Evolutionary conservation across 75 land plant species (phyloP).

Genomic region (Adiantum capillusveneris): DNA sequence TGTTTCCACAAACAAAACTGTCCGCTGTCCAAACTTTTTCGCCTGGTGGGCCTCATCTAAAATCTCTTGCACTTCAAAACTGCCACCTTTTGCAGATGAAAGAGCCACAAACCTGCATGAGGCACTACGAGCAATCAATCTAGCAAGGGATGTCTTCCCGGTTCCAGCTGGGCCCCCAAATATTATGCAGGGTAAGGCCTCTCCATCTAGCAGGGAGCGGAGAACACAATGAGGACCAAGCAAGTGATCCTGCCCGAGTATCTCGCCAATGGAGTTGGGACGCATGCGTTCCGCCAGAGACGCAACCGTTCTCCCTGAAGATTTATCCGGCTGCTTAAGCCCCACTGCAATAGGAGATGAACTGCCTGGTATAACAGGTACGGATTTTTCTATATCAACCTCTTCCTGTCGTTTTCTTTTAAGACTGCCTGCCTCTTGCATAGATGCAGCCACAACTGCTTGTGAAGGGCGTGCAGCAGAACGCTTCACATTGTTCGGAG

Average conservation of each 20-base stretch:
- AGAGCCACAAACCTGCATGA: conserved; percentile 48
- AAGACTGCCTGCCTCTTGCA: neutral
- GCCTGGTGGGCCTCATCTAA: conserved; percentile 53
- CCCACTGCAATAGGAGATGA: neutral
- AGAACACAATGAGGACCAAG: conserved; percentile 39
- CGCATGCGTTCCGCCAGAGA: conserved; percentile 73
- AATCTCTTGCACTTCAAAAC: conserved; percentile 64
- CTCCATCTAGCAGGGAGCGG: conserved; percentile 26
- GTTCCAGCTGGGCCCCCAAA: conserved; percentile 70
- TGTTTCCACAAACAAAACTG: conserved; percentile 82
- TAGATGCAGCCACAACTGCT: neutral
- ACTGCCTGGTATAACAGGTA: neutral
- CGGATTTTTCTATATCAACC: neutral
- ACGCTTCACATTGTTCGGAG: conserved; percentile 5
- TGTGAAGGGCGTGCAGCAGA: neutral
- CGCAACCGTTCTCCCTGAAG: neutral
- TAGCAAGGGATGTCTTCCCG: conserved; percentile 53
- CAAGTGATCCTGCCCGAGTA: conserved; percentile 82
- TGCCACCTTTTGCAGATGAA: conserved; percentile 48
- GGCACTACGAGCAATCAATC: conserved; percentile 31
- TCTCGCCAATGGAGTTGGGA: conserved; percentile 50
- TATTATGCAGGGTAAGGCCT: conserved; percentile 33
- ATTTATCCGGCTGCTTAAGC: neutral
- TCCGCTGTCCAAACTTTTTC: conserved; percentile 33
- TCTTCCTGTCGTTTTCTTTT: neutral